phyloP scores from a whole-genome alignment of 768 basidiomycete species.

The Lentinula sp. region DNA sequence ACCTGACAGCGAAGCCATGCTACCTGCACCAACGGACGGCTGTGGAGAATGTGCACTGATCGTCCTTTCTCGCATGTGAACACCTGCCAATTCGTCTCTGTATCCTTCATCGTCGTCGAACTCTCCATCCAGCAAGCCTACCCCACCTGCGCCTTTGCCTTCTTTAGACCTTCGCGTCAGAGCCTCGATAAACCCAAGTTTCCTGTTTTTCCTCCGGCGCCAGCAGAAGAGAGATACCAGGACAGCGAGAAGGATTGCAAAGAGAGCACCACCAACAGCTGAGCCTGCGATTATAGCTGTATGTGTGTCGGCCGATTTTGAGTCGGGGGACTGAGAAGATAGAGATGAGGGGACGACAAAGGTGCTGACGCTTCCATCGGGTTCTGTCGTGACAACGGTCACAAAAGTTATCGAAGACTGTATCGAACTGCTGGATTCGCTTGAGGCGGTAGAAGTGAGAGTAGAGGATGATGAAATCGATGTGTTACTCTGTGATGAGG shows the following conservation, averaged over 20 bases:
- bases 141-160: conserved; percentile 15
- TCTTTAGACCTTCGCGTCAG: conserved; percentile 17
- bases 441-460: neutral
- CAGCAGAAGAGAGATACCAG: conserved; percentile 31
- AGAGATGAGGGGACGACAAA: conserved; percentile 3
- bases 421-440: neutral
- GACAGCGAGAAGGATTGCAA: conserved; percentile 25
- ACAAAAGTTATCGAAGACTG: neutral
- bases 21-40: conserved; percentile 1
- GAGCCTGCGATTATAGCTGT: conserved; percentile 37
- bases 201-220: conserved; percentile 29
- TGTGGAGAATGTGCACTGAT: conserved; percentile 3
- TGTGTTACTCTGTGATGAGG: neutral
- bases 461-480: neutral
- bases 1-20: conserved; percentile 4
- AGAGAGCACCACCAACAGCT: conserved; percentile 27
- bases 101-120: conserved; percentile 29
- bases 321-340: conserved; percentile 10
- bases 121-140: conserved; percentile 28
- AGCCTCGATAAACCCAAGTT: conserved; percentile 21
- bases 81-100: conserved; percentile 1
- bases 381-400: neutral
- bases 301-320: conserved; percentile 13
- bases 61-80: conserved; percentile 12
- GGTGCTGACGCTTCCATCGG: neutral